Conservation (phyloP, 768 basidiomycete species). For the Tulasnella sp. region DNA sequence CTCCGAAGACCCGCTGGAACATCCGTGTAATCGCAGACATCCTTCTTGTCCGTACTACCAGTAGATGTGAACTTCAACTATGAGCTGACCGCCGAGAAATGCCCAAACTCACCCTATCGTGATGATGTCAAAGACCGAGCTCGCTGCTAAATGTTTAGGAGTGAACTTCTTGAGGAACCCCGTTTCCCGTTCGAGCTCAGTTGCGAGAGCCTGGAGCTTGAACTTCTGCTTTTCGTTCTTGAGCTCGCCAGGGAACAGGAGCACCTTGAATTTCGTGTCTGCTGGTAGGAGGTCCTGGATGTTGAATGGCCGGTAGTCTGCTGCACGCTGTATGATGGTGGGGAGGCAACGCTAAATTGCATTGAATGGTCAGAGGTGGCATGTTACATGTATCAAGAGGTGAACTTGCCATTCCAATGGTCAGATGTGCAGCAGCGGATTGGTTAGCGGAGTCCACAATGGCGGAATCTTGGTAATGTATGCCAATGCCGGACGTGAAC, state of each 20-base stretch:
- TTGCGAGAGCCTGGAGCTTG: conserved; percentile 28
- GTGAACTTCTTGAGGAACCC: conserved; percentile 28
- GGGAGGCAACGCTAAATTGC: conserved; percentile 43
- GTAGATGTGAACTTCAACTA: conserved; percentile 20
- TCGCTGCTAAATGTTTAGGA: conserved; percentile 20
- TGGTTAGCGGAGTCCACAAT: conserved; percentile 35
- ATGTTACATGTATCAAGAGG: background rate
- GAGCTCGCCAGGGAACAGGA: conserved; percentile 43
- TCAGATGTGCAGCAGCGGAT: conserved; percentile 31
- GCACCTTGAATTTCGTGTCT: conserved; percentile 43
- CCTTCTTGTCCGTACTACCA: conserved; percentile 25
- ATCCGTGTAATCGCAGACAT: conserved; percentile 33
- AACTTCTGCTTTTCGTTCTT: conserved; percentile 25
- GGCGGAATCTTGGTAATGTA: conserved; percentile 40
- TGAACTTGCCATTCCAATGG: conserved; percentile 32
- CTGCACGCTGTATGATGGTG: conserved; percentile 38
- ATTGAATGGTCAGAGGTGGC: no score
- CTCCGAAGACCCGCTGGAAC: conserved; percentile 37
- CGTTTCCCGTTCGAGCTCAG: conserved; percentile 24
- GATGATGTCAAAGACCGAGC: conserved; percentile 27
- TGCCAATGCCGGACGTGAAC: conserved; percentile 43
- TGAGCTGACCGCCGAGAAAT: conserved; percentile 35
- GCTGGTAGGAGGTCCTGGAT: conserved; percentile 44
- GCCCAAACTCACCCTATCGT: conserved; percentile 24
- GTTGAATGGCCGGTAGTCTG: conserved; percentile 40